phyloP scores from a whole-genome alignment of 495 filamentous ascomycete species.

The Geoglossum glabrum region DNA sequence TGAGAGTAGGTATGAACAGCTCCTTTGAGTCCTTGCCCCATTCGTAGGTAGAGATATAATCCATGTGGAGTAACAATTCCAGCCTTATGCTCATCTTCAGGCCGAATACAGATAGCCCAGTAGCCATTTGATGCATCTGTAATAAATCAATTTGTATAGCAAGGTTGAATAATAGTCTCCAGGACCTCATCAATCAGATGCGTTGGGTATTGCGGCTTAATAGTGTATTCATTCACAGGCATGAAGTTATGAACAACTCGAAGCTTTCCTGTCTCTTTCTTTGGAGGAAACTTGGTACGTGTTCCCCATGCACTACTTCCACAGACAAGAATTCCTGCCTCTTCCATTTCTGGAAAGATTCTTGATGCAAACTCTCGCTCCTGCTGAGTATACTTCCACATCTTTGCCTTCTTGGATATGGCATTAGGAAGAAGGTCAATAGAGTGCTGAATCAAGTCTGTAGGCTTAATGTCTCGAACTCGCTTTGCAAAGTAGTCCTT shows the following conservation, averaged over 20 bases:
- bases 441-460: conserved; percentile 3
- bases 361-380: neutral
- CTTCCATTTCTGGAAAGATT: neutral
- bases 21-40: conserved; percentile 4
- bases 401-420: neutral
- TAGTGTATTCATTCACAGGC: conserved; percentile 4
- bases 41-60: neutral
- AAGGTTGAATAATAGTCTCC: neutral
- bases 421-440: neutral
- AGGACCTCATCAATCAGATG: conserved; percentile 7
- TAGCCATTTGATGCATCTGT: conserved; percentile 3
- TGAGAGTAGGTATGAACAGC: conserved; percentile 3
- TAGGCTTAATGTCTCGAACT: neutral
- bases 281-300: neutral
- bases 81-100: neutral
- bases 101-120: neutral
- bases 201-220: conserved; percentile 8
- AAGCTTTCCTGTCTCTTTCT: conserved; percentile 1
- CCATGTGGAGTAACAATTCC: neutral
- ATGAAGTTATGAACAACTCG: conserved; percentile 5
- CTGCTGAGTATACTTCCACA: neutral
- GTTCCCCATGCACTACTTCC: neutral
- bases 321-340: neutral
- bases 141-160: neutral
- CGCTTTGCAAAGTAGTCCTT: neutral